Evolutionary conservation across 2,329 filamentous ascomycete genomes (phyloP), one percentile per base, ranked within the genome.

Genomic region (Aspergillus vadensis): DNA sequence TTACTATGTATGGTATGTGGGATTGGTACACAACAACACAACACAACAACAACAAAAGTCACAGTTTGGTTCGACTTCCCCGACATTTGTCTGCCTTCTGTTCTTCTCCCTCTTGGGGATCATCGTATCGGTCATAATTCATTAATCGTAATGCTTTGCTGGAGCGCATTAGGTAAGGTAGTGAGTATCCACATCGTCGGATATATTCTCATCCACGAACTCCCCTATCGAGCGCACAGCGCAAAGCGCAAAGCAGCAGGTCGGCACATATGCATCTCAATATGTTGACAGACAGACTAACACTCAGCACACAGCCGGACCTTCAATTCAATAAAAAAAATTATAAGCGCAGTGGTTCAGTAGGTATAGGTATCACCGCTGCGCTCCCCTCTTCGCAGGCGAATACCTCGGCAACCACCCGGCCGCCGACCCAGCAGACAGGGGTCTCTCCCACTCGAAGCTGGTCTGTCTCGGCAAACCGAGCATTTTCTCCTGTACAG

Each of bases 401-500:
- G 62, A 59, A 55, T 69, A 69, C 9, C 48, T 39, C 25, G 66
- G 67, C 21, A 36, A 21, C 17, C 39, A 55, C 12, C 21, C 25
- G 8, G 38, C 19, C 9, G 19, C 19, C 10, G 52, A 25, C n/a
- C n/a, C 15, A n/a, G 58, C 43, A 8, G 51, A 51, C 1, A 44
- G 52, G 8, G 65, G 51, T 10, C 36, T 51, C n/a, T 66, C 62
- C 68, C 68, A 70, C 14, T 39, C 52, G n/a, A 71, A 71, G 10
- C 64, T 57, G 5, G 67, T 70, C 23, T 54, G 63, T 6, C 61
- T 58, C 10, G 67, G 65, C 12, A 71, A 52, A 2, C 69, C 69
- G 38, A 71, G 12, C 69, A 71, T 71, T 15, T 63, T 63, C 54
- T 71, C 69, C 8, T 62, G 63, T 15, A 71, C 69, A 1, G 68